Evolutionary conservation across 257 asterid genomes (phyloP), one percentile per base, ranked within the genome.

Genomic region (Ballota nigra): DNA sequence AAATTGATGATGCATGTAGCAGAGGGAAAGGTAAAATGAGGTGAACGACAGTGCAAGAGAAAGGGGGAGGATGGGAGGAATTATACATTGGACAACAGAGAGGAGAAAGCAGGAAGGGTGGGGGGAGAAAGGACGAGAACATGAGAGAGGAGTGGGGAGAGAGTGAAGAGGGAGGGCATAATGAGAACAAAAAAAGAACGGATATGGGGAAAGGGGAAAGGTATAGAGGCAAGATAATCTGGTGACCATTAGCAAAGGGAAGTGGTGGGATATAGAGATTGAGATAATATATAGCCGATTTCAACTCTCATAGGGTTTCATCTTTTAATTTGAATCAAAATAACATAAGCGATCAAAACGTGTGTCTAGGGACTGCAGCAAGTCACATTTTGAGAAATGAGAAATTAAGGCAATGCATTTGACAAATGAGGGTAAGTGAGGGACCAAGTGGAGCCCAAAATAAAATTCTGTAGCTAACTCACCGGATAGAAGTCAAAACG

Each of bases 401-500:
- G 45, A 12, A 31, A 62, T 24, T 36, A 31, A 2, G 22, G 23
- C 19, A 11, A 31, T 33, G 41, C 66, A 29, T 61, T 62, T 33
- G 16, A 62, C 8, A 62, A 19, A 34, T 18, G 51, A 34, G 51
- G 67, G n/a, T 4, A 19, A 62, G 28, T 7, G 23, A 31, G 47
- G 16, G 26, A 60, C 23, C 43, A 28, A n/a, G 6, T 23, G 62
- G n/a, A 24, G 62, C 31, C 33, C 8, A 56, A 24, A 57, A 53
- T 3, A 20, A 1, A 22, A 16, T 15, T 26, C 23, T 61, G 24
- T 6, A 53, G 61, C 72, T 43, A 66, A 72, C 94, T 81, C 79
- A 87, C 96, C 87, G 62, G 59, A 70, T 60, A 80, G 78, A 80
- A 80, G 82, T 95, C 87, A 95, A 76, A 95, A 95, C 5, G 99